These are phyloP conservation scores for Lathyrus aphaca DNA, from an alignment of 306 rosid genomes.

Conservation along the genomic window DNA sequence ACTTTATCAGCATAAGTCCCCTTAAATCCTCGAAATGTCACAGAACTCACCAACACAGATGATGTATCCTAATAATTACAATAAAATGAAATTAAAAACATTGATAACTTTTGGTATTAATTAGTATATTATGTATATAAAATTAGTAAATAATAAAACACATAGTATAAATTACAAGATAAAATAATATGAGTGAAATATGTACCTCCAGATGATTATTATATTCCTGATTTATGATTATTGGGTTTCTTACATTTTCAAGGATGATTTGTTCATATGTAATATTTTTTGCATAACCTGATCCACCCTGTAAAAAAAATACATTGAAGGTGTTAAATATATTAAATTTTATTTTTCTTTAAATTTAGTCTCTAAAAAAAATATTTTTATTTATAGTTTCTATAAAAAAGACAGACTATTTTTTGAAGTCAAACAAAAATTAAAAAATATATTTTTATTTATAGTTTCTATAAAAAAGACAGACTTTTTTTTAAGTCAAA, in stretches of 20 bases:
- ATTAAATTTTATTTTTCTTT: not conserved
- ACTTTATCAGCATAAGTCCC: slow-evolving; percentile 37
- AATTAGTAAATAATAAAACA: not conserved
- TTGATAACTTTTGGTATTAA: not conserved
- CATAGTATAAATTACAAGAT: not conserved
- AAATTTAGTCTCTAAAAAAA: not conserved
- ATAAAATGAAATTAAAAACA: not conserved
- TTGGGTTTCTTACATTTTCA: slow-evolving; percentile 4
- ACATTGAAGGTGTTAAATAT: not conserved
- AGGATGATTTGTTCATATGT: slow-evolving; percentile 40
- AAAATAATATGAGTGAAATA: not conserved
- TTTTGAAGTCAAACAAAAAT: too few species aligned
- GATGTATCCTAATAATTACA: not conserved
- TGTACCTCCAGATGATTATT: not conserved
- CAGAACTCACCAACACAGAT: slow-evolving; percentile 34
- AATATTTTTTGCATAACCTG: slow-evolving; percentile 50
- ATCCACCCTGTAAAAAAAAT: slow-evolving; percentile 39
- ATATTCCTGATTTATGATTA: slow-evolving; percentile 45
- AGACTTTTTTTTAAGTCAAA: too few species aligned
- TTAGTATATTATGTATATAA: not conserved
- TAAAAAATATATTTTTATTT: too few species aligned
- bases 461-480: too few species aligned
- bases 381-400: not conserved
- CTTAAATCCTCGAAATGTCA: slow-evolving; percentile 33
- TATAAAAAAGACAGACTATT: too few species aligned